Conservation (phyloP, 2,329 filamentous ascomycete genomes). For the Periconia digitata region DNA sequence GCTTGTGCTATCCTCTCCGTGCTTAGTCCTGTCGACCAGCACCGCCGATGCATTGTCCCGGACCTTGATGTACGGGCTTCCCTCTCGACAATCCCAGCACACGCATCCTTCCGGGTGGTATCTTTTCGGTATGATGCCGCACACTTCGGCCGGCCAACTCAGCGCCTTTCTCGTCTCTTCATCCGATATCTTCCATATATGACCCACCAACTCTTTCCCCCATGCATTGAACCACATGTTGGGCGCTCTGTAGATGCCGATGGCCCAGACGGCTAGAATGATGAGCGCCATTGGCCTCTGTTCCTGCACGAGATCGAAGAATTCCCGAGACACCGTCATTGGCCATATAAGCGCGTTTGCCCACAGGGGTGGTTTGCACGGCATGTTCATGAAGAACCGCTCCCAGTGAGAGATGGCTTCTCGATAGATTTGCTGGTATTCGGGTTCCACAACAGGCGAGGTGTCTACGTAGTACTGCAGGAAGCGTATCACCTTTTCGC, state of each 20-base stretch:
- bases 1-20: not conserved
- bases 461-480: constrained; percentile 18
- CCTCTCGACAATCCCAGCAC: constrained; percentile 13
- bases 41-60: constrained; percentile 11
- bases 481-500: constrained; percentile 10
- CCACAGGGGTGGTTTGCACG: constrained; percentile 17
- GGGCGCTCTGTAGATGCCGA: constrained; percentile 19
- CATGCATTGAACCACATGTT: constrained; percentile 23
- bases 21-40: constrained; percentile 8
- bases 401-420: constrained; percentile 16
- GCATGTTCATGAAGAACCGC: constrained; percentile 15
- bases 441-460: constrained; percentile 7
- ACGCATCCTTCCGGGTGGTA: constrained; percentile 9
- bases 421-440: constrained; percentile 12
- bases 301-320: constrained; percentile 14
- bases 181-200: constrained; percentile 15
- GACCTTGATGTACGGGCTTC: constrained; percentile 4
- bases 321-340: constrained; percentile 15
- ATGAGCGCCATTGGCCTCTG: constrained; percentile 17
- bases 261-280: constrained; percentile 23
- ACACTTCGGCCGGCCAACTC: constrained; percentile 14
- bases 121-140: constrained; percentile 11
- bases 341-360: constrained; percentile 20
- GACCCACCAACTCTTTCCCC: constrained; percentile 15
- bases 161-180: constrained; percentile 11